Base-by-base conservation (phyloP, 352 stramenopile genomes). In the Globisporangium canariense region DNA sequence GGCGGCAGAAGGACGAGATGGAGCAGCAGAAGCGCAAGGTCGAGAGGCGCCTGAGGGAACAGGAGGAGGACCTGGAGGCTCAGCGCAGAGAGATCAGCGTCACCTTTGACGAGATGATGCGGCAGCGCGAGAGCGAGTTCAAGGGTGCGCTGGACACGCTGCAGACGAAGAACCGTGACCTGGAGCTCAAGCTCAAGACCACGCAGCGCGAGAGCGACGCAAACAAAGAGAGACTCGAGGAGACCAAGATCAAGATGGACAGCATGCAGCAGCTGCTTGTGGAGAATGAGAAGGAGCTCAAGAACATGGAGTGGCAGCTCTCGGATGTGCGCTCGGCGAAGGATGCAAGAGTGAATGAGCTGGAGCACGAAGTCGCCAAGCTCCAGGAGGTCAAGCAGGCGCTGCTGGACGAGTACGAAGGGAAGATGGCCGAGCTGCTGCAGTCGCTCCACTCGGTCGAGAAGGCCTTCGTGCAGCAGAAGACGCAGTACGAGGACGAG, bases 381-480 rank as follows among this genome's bases (percentile, higher is more conserved):
- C 51, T 94, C 4, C 78, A 90, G 51, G 74, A 91, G 6, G 71
- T 89, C 0, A 94, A 94, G 60, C 86, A 94, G 51, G 70, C 78
- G 32, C 64, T 96, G 22, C 60, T 94, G 52, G 86, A 94, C 62
- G 86, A 96, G 68, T 93, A 94, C 62, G 88, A 96, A 64, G 72
- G 61, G 11, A 94, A 94, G 63, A 94, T 94, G 83, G 83, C 82
- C 8, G 88, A 96, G 63, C 57, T 94, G 14, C 49, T 94, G 57
- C 81, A 92, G 64, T 90, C 79, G 51, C 68, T 96, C 38, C 83
- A 94, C 54, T 79, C 83, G 4, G 83, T 96, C 10, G 84, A 94
- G 70, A 88, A 86, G 53, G 83, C 84, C 7, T 94, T 94, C 51
- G 81, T 91, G 40, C 84, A 94, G 66, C 88, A 96, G 63, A 94